These are phyloP conservation scores for Ambrosia artemisiifolia DNA, from an alignment of 129 eudicot species.

Conservation along the genomic window DNA sequence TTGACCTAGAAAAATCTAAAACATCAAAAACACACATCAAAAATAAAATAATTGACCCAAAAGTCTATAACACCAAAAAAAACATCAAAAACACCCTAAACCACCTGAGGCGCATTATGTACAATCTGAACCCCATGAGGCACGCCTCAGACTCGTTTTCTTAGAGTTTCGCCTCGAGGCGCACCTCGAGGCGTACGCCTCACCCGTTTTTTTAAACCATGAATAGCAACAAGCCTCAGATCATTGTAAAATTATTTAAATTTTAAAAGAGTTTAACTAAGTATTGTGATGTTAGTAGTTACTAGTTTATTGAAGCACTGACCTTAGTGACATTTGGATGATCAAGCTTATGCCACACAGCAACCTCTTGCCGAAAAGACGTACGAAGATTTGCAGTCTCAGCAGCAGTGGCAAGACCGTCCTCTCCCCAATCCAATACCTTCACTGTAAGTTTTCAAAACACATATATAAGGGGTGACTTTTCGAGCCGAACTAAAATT, in stretches of 20 bases:
- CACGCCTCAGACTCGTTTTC: too few species aligned
- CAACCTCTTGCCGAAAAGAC: conserved; percentile 80
- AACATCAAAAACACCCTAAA: too few species aligned
- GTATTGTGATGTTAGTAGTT: background rate
- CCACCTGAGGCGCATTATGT: too few species aligned
- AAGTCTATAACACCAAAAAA: too few species aligned
- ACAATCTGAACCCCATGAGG: too few species aligned
- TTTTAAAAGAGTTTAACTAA: background rate
- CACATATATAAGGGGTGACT: background rate
- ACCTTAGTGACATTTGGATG: conserved; percentile 98
- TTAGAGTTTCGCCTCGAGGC: too few species aligned
- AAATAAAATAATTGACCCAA: too few species aligned
- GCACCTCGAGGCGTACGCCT: too few species aligned
- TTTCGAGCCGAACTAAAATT: background rate
- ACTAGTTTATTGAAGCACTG: background rate
- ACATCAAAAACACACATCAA: too few species aligned
- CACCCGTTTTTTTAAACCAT: too few species aligned
- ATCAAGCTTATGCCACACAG: conserved; percentile 96
- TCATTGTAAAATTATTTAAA: background rate
- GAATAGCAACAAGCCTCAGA: background rate
- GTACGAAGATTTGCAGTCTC: conserved; percentile 75
- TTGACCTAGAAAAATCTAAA: too few species aligned
- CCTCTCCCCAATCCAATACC: conserved; percentile 96
- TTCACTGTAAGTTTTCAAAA: conserved; percentile 49
- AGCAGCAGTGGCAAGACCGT: conserved; percentile 79